Conservation (phyloP, 768 basidiomycete species). For the Candolleomyces eurysporus region DNA sequence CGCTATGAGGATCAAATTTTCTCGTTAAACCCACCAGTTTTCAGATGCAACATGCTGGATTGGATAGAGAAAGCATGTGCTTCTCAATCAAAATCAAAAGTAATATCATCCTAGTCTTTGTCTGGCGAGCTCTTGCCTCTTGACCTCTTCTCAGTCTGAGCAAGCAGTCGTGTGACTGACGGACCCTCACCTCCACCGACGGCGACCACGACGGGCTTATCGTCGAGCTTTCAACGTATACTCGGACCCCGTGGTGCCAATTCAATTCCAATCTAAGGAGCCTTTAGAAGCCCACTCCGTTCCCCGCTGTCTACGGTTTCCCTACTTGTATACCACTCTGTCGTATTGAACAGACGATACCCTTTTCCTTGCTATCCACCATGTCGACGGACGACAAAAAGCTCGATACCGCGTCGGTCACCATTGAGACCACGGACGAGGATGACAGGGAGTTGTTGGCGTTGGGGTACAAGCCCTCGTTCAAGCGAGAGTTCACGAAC, state of each 20-base stretch:
- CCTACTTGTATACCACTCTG: neutral
- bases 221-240: too few relatives aligned
- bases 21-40: too few relatives aligned
- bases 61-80: too few relatives aligned
- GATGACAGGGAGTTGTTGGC: slow-evolving; percentile 67
- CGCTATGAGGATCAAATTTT: too few relatives aligned
- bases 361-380: neutral
- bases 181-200: too few relatives aligned
- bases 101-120: too few relatives aligned
- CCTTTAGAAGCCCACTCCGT: neutral
- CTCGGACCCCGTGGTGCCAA: neutral
- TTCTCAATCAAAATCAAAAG: too few relatives aligned
- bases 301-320: neutral
- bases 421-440: slow-evolving; percentile 36
- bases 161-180: too few relatives aligned
- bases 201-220: too few relatives aligned
- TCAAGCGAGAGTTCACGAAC: slow-evolving; percentile 83
- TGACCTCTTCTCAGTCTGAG: too few relatives aligned
- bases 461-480: slow-evolving; percentile 74
- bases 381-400: slow-evolving; percentile 12
- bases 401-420: slow-evolving; percentile 15
- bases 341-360: neutral
- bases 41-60: too few relatives aligned
- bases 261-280: neutral
- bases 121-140: too few relatives aligned